Base-by-base conservation (phyloP, 805 yeast species). In the Naumovozyma castellii region DNA sequence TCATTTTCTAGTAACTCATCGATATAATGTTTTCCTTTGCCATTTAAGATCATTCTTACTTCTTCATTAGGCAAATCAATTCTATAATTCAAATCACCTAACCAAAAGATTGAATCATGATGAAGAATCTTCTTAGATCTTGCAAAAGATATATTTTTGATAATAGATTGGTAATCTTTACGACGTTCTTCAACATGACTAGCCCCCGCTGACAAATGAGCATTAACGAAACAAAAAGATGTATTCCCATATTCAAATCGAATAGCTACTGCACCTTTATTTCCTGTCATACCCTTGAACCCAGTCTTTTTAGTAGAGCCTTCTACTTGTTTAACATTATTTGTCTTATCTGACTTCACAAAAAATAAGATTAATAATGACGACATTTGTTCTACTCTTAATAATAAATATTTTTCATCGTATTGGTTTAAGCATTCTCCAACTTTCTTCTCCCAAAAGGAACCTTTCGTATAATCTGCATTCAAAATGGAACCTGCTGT, bases 221-320 rank as follows among this genome's bases (percentile, higher is more conserved):
- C 84, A 39, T 92, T 90, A 18, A 92, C 73, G 54, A 87, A 76
- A 47, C 94, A 86, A 53, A 87, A 80, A 1, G 81, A 69, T 0
- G 95, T 81, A 33, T 78, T 72, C 0, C 94, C 92, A 59, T 73
- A 85, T 38, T 80, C 75, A 62, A 90, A 84, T 44, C 96, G 71
- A 8, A 92, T 85, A 0, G 95, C 96, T 45, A 88, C 92, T 2
- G 94, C 96, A 36, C 98, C 98, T 60, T 90, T 90, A 59, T 92
- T 90, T 8, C 97, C 98, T 0, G 97, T 78, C 66, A 92, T 90
- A 30, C 98, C 98, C 22, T 96, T 95, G 40, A 92, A 67, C 0
- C 97, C 98, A 0, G 97, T 90, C 61, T 90, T 90, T 53, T 88
- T 90, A 8, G 83, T 75, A 13, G 88, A 74, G 6, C 97, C 97